phyloP scores from a whole-genome alignment of 1,284 basidiomycete genomes.

The Cerioporus squamosus region DNA sequence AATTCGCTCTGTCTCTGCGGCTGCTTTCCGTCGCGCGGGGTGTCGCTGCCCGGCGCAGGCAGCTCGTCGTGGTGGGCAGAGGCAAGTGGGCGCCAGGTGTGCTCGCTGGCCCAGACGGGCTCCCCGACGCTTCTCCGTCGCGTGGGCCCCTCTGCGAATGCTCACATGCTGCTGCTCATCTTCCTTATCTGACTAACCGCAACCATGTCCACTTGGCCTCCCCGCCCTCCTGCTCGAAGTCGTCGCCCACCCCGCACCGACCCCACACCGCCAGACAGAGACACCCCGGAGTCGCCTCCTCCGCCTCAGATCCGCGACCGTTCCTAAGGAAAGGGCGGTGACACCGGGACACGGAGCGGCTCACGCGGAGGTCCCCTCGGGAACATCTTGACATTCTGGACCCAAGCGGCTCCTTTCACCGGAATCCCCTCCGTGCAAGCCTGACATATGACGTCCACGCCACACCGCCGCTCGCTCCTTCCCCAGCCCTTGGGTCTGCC shows the following conservation, averaged over 20 bases:
- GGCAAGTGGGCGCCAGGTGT: background rate
- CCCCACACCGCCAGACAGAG: background rate
- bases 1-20: conserved; percentile 1
- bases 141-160: no score
- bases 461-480: no score
- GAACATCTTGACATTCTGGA: conserved; percentile 5
- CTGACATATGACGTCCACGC: conserved; percentile 12
- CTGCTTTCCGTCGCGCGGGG: conserved; percentile 3
- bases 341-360: conserved; percentile 12
- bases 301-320: conserved; percentile 6
- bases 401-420: conserved; percentile 13
- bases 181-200: background rate
- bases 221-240: no score
- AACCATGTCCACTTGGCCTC: no score
- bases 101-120: background rate
- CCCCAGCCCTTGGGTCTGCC: no score
- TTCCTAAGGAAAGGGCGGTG: conserved; percentile 4
- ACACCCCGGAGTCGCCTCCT: background rate
- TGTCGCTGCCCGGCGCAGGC: background rate
- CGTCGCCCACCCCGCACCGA: no score
- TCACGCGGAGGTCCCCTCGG: conserved; percentile 10
- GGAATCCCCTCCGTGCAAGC: conserved; percentile 13
- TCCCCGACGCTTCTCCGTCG: no score
- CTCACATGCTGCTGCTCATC: background rate
- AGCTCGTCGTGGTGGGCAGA: conserved; percentile 5